Conservation (phyloP, 2,329 filamentous ascomycete species). For the Fusarium sp. region DNA sequence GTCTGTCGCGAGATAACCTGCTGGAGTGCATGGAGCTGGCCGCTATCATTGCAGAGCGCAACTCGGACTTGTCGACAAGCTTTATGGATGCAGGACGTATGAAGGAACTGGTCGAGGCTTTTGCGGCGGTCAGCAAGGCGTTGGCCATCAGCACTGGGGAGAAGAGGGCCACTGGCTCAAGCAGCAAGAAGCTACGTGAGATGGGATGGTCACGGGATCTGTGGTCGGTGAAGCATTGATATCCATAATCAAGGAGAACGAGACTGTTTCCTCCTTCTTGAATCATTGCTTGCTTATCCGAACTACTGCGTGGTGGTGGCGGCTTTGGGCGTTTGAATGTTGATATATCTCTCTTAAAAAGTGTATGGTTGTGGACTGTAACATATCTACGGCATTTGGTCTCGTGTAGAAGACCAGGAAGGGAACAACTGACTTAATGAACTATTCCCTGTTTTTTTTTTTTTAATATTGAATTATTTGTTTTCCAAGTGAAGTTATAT, state of each 20-base stretch:
- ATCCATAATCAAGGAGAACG: not conserved
- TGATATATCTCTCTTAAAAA: constrained; percentile 14
- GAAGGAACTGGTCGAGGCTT: constrained; percentile 78
- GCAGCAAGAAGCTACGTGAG: constrained; percentile 69
- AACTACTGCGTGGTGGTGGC: not conserved
- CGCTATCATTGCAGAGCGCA: constrained; percentile 76
- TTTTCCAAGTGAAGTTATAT: not conserved
- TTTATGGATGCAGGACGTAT: constrained; percentile 75
- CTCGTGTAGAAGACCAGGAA: constrained; percentile 13
- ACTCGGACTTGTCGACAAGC: constrained; percentile 71
- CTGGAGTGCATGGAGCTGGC: constrained; percentile 90
- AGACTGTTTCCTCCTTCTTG: not conserved
- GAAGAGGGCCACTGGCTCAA: constrained; percentile 61
- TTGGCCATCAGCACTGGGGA: constrained; percentile 68
- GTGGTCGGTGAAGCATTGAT: constrained; percentile 62
- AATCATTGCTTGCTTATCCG: not conserved
- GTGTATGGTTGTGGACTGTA: constrained; percentile 26
- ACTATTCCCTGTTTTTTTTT: not conserved
- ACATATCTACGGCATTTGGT: constrained; percentile 13
- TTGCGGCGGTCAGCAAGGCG: constrained; percentile 82
- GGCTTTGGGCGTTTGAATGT: constrained; percentile 27
- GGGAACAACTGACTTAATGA: constrained; percentile 12
- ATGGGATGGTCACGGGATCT: constrained; percentile 72
- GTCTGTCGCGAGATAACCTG: constrained; percentile 79
- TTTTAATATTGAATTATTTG: not conserved